Conservation (phyloP, 2,329 filamentous ascomycete genomes). For the Shiraia sp. region DNA sequence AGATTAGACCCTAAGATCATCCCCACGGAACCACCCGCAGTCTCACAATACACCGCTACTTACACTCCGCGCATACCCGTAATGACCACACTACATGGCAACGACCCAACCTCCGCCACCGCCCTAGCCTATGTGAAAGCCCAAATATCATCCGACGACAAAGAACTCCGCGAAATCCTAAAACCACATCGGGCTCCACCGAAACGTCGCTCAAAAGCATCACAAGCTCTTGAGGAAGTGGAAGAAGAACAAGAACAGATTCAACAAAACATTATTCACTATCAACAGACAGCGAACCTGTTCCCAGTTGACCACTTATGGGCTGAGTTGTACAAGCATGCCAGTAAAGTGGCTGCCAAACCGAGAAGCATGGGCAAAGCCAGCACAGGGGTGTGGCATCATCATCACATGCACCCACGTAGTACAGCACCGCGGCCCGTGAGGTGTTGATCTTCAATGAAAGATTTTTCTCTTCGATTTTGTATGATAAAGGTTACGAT, state of each 20-base stretch:
- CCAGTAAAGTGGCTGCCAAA: constrained; percentile 1
- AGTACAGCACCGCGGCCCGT: constrained; percentile 11
- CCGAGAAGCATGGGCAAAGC: constrained; percentile 1
- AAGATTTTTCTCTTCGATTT: background rate
- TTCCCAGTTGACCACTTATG: constrained; percentile 32
- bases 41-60: constrained; percentile 67
- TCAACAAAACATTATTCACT: constrained; percentile 18
- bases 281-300: constrained; percentile 32
- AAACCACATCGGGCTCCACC: constrained; percentile 46
- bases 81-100: constrained; percentile 69
- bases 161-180: constrained; percentile 74
- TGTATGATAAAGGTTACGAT: constrained; percentile 1
- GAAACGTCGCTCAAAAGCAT: background rate
- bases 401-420: constrained; percentile 13
- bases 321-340: constrained; percentile 15
- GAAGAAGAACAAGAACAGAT: constrained; percentile 15
- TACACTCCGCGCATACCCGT: constrained; percentile 77
- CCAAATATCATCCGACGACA: constrained; percentile 76
- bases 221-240: constrained; percentile 4
- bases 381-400: constrained; percentile 6
- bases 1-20: constrained; percentile 67
- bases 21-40: constrained; percentile 61
- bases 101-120: constrained; percentile 40
- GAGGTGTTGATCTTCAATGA: background rate
- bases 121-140: constrained; percentile 72